These are phyloP conservation scores for Sugiyamaella floridensis DNA, from an alignment of 805 yeast genomes.

Conservation along the genomic window DNA sequence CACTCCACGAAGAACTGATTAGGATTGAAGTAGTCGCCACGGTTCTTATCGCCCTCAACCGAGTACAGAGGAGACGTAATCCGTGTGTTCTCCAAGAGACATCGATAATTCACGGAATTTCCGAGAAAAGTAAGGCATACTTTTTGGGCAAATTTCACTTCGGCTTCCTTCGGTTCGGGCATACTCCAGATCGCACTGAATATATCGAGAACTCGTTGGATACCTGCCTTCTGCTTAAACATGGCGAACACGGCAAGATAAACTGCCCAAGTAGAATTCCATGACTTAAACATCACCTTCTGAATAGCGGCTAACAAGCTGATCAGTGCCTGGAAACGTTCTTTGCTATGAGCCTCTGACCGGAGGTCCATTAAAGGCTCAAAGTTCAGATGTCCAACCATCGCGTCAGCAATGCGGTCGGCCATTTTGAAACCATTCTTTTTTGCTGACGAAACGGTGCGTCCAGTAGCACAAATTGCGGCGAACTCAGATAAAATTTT, in stretches of 20 bases:
- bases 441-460: conserved; percentile 17
- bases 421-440: conserved; percentile 25
- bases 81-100: conserved; percentile 26
- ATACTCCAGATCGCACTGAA: conserved; percentile 19
- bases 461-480: conserved; percentile 13
- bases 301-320: conserved; percentile 13
- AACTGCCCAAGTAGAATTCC: conserved; percentile 10
- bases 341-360: conserved; percentile 7
- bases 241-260: conserved; percentile 22
- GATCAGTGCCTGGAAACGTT: conserved; percentile 12
- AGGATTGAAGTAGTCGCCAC: conserved; percentile 22
- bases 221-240: conserved; percentile 27
- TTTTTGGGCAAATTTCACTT: conserved; percentile 10
- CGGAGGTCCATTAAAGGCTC: conserved; percentile 8
- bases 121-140: conserved; percentile 22
- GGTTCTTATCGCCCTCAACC: conserved; percentile 19
- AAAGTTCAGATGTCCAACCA: conserved; percentile 17
- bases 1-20: conserved; percentile 28
- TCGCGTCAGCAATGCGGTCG: conserved; percentile 19
- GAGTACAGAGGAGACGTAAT: conserved; percentile 18
- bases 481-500: conserved; percentile 18
- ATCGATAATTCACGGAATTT: conserved; percentile 20
- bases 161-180: conserved; percentile 3
- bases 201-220: conserved; percentile 20
- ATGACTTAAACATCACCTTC: conserved; percentile 13